Conservation (phyloP, 1,284 basidiomycete genomes). For the Sphaerobolus stellatus region DNA sequence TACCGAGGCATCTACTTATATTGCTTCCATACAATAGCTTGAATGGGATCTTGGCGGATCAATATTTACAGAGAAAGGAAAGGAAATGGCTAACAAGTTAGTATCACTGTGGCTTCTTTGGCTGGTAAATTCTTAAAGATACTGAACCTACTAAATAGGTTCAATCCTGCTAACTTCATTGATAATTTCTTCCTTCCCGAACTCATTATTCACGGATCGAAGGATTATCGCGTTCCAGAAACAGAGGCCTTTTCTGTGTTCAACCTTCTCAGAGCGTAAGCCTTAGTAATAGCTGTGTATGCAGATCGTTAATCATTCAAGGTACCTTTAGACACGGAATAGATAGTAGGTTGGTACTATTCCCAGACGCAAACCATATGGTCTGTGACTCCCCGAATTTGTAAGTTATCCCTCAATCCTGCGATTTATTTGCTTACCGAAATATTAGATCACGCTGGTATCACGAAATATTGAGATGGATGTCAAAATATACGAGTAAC, state of each 20-base stretch:
- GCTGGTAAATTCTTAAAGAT: not conserved
- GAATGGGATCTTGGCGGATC: too few species aligned
- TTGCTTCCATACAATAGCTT: too few species aligned
- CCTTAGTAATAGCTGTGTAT: constrained; percentile 32
- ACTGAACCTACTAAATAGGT: constrained; percentile 41
- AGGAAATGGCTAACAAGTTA: too few species aligned
- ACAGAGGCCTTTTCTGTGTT: constrained; percentile 82
- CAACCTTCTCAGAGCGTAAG: constrained; percentile 76
- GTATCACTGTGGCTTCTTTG: not conserved
- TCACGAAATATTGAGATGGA: constrained; percentile 86
- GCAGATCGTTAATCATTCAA: constrained; percentile 16
- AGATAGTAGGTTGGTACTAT: constrained; percentile 81
- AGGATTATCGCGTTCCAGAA: constrained; percentile 83
- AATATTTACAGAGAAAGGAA: too few species aligned
- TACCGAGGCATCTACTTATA: too few species aligned
- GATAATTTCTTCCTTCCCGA: constrained; percentile 83
- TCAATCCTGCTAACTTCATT: constrained; percentile 80
- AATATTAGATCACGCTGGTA: constrained; percentile 75
- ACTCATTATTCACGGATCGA: constrained; percentile 82
- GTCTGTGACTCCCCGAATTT: constrained; percentile 75
- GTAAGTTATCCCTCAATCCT: too few species aligned
- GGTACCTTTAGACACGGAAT: constrained; percentile 56
- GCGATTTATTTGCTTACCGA: not conserved
- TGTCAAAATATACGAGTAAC: constrained; percentile 52
- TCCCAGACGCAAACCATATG: constrained; percentile 95